These are phyloP conservation scores for Lomentospora prolificans DNA, from an alignment of 2,329 filamentous ascomycete species.

Conservation along the genomic window DNA sequence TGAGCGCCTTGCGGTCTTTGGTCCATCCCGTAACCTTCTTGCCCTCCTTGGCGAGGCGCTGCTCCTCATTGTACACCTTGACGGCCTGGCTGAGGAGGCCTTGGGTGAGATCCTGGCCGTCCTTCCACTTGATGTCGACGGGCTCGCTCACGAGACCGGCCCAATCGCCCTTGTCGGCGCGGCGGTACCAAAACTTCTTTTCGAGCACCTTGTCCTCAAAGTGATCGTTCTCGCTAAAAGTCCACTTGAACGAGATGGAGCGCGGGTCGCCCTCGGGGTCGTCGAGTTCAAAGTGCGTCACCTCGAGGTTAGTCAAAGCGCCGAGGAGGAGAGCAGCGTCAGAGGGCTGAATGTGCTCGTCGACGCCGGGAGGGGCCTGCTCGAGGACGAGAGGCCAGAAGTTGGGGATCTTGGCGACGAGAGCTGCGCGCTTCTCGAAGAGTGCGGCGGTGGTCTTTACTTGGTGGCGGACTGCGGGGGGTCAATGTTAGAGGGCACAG, in stretches of 20 bases:
- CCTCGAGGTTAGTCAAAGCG: constrained; percentile 56
- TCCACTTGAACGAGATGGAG: constrained; percentile 66
- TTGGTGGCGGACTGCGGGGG: constrained; percentile 70
- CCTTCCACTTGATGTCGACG: constrained; percentile 80
- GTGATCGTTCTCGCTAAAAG: constrained; percentile 72
- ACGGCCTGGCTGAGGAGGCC: constrained; percentile 68
- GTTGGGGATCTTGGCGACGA: constrained; percentile 64
- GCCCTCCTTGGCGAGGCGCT: constrained; percentile 29
- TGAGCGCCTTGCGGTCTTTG: constrained; percentile 38
- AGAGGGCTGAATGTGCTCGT: constrained; percentile 75
- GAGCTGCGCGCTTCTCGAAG: constrained; percentile 64
- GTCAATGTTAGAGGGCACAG: too few relatives aligned
- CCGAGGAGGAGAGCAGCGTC: constrained; percentile 66
- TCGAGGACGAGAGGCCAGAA: constrained; percentile 96
- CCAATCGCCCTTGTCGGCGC: constrained; percentile 55
- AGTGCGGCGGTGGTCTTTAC: constrained; percentile 57
- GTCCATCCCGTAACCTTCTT: constrained; percentile 30
- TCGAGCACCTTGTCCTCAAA: constrained; percentile 71
- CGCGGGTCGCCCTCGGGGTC: constrained; percentile 63
- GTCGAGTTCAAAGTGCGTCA: constrained; percentile 73
- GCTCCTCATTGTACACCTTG: constrained; percentile 56
- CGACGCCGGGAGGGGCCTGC: constrained; percentile 74
- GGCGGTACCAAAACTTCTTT: constrained; percentile 87
- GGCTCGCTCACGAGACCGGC: constrained; percentile 78
- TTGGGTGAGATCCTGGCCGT: constrained; percentile 71